Conservation (phyloP, 73 alveolate genomes). For the Paramecium pentaurelia region DNA sequence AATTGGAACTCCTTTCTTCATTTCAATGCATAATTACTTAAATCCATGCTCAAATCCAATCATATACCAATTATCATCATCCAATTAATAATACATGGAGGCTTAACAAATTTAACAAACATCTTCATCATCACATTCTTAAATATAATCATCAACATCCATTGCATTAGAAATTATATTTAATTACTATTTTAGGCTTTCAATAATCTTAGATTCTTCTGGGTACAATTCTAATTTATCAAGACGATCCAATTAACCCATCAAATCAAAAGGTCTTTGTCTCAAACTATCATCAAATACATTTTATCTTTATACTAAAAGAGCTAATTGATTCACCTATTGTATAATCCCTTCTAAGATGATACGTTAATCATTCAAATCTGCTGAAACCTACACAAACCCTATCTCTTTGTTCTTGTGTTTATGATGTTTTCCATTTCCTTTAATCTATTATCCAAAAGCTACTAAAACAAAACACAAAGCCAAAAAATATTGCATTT, state of each 20-base stretch:
- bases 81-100: not conserved
- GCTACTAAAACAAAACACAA: not conserved
- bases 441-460: not conserved
- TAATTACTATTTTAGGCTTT: not conserved
- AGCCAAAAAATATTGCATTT: not conserved
- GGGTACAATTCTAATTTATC: not conserved
- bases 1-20: conserved; percentile 40
- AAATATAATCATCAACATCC: not conserved
- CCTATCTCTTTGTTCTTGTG: not conserved
- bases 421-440: conserved; percentile 15
- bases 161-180: not conserved
- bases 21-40: not conserved
- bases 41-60: conserved; percentile 53
- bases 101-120: conserved; percentile 38
- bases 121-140: not conserved
- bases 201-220: conserved; percentile 40
- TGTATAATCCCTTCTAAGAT: conserved; percentile 18
- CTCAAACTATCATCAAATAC: conserved; percentile 6
- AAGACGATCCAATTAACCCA: not conserved
- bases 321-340: conserved; percentile 40
- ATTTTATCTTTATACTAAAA: conserved; percentile 10
- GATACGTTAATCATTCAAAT: not conserved
- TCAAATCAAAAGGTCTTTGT: not conserved
- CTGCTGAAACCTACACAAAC: conserved; percentile 42
- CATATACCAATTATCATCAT: conserved; percentile 52